phyloP scores from a whole-genome alignment of 116 monocot genomes.

The Zostera marina region DNA sequence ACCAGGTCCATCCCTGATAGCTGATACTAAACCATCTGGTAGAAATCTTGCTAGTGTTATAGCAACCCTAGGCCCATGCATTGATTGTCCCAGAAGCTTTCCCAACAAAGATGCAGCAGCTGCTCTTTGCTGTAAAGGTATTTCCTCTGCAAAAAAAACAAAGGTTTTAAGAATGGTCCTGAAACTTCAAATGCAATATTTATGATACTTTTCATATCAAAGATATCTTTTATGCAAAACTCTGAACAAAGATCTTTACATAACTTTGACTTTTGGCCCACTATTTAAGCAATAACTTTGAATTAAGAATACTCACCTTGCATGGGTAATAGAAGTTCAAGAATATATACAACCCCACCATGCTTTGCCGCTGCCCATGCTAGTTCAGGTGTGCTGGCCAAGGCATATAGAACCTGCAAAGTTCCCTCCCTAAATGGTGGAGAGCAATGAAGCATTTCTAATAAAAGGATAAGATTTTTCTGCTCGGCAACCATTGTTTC shows the following conservation, averaged over 20 bases:
- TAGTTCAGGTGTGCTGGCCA: constrained; percentile 87
- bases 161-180: too few relatives aligned
- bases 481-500: constrained; percentile 96
- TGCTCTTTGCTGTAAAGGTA: constrained; percentile 83
- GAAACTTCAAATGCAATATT: too few relatives aligned
- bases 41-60: constrained; percentile 92
- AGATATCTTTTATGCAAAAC: too few relatives aligned
- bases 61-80: constrained; percentile 97
- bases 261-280: too few relatives aligned
- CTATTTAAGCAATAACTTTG: neutral
- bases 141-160: constrained; percentile 97
- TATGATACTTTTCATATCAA: too few relatives aligned
- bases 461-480: constrained; percentile 61
- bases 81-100: constrained; percentile 88
- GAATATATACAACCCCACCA: constrained; percentile 95
- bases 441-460: constrained; percentile 73
- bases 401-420: constrained; percentile 80
- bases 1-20: constrained; percentile 89
- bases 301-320: constrained; percentile 31
- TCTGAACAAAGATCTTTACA: too few relatives aligned
- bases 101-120: constrained; percentile 92
- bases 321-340: constrained; percentile 83
- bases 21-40: constrained; percentile 94
- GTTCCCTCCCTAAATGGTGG: constrained; percentile 82
- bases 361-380: constrained; percentile 98